Conservation (phyloP, 176 grass and related monocot genomes). For the Themeda triandra region DNA sequence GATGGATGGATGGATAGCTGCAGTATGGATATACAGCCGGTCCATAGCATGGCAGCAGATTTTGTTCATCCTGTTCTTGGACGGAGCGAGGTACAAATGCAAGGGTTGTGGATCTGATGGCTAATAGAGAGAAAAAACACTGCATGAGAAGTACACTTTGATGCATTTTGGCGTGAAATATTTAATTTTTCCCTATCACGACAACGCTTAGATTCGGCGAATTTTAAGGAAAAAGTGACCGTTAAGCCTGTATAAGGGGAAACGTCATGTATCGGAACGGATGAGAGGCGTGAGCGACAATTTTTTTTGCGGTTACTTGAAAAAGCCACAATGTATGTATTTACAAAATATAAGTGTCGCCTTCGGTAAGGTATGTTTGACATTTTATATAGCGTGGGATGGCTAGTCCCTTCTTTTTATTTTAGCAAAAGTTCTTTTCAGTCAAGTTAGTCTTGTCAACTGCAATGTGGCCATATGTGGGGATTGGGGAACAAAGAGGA, state of each 20-base stretch:
- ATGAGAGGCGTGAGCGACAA: not conserved
- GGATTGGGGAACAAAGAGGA: not conserved
- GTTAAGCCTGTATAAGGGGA: not conserved
- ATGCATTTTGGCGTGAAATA: not conserved
- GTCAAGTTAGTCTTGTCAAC: accelerated
- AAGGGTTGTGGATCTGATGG: not conserved
- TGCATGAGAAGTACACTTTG: too few species aligned
- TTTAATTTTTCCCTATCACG: not conserved
- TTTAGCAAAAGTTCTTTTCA: not conserved
- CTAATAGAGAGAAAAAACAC: too few species aligned
- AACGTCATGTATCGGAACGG: not conserved
- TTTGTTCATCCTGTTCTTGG: not conserved
- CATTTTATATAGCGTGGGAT: not conserved
- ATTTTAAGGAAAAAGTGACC: not conserved
- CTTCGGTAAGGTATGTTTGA: not conserved
- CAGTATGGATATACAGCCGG: not conserved
- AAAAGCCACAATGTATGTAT: not conserved
- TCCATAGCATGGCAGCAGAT: not conserved
- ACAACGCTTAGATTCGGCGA: not conserved
- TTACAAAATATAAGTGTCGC: not conserved
- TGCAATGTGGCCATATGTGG: not conserved
- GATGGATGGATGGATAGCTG: not conserved
- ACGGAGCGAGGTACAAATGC: not conserved
- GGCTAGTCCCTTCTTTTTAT: not conserved
- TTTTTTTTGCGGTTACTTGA: not conserved